Evolutionary conservation across 1,284 basidiomycete genomes (phyloP).

Genomic region (Tremellales sp.): DNA sequence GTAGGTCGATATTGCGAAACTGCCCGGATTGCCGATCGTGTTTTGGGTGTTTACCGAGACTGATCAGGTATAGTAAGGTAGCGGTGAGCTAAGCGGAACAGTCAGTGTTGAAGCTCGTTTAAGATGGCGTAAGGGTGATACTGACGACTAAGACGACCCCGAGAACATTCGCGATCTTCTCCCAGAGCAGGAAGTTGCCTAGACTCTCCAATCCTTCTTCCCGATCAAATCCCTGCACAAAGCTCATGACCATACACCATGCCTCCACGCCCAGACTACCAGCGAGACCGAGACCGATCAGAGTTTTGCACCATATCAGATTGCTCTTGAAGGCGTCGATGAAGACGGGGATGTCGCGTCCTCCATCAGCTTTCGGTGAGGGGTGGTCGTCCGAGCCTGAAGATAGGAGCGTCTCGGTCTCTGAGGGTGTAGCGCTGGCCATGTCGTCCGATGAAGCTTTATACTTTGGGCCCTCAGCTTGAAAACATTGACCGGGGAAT

Average conservation of each 20-base stretch:
- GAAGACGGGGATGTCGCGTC: constrained; percentile 17
- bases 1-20: constrained; percentile 10
- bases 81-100: background rate
- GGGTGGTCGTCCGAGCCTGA: constrained; percentile 1
- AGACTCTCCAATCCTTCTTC: background rate
- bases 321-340: constrained; percentile 19
- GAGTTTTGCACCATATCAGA: constrained; percentile 12
- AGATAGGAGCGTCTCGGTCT: constrained; percentile 17
- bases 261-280: constrained; percentile 11
- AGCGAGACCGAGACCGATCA: constrained; percentile 12
- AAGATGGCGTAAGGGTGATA: too few relatives aligned
- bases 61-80: background rate
- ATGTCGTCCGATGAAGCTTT: too few relatives aligned
- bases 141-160: background rate
- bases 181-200: constrained; percentile 1
- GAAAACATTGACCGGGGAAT: too few relatives aligned
- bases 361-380: background rate
- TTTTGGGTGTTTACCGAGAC: background rate
- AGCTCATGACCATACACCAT: constrained; percentile 2
- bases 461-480: too few relatives aligned
- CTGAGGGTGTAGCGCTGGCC: constrained; percentile 5
- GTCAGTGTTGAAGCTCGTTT: background rate
- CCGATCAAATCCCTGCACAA: background rate
- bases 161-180: constrained; percentile 3
- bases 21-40: background rate